These are phyloP conservation scores for Pilasporangium apinafurcum DNA, from an alignment of 352 stramenopile genomes.

Conservation along the genomic window DNA sequence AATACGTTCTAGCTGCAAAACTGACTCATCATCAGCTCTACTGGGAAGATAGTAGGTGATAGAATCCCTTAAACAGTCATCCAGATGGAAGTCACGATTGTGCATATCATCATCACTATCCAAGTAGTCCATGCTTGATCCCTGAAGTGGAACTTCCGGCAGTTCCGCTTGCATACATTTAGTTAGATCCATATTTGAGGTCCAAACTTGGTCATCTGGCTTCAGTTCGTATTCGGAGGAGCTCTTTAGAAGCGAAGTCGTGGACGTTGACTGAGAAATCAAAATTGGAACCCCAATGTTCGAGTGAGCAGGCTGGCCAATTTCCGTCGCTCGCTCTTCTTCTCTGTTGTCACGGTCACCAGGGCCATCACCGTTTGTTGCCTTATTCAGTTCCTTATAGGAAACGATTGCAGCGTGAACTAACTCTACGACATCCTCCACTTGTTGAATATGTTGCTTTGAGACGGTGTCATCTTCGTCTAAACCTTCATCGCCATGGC, in stretches of 20 bases:
- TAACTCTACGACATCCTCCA: neutral
- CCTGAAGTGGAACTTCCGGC: neutral
- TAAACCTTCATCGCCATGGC: neutral
- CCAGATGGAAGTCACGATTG: conserved; percentile 10
- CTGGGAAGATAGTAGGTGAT: conserved; percentile 18
- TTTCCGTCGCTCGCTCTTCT: too few relatives aligned
- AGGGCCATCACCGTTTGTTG: neutral
- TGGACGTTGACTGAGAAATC: conserved; percentile 8
- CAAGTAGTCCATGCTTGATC: too few relatives aligned
- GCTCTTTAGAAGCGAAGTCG: conserved; percentile 10
- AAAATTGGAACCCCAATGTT: neutral
- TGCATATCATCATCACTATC: too few relatives aligned
- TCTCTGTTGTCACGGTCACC: too few relatives aligned
- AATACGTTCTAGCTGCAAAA: conserved; percentile 16
- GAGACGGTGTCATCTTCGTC: neutral
- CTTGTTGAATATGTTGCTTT: conserved; percentile 4
- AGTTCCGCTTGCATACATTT: neutral
- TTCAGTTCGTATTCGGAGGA: too few relatives aligned
- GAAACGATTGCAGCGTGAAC: conserved; percentile 2
- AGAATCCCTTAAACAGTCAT: conserved; percentile 8
- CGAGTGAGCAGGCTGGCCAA: neutral
- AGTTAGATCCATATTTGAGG: too few relatives aligned
- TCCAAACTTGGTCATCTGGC: too few relatives aligned
- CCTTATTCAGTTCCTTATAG: neutral
- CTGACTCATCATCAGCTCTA: too few relatives aligned